These are phyloP conservation scores for Coleophoma cylindrospora DNA, from an alignment of 2,329 filamentous ascomycete genomes.

Conservation along the genomic window DNA sequence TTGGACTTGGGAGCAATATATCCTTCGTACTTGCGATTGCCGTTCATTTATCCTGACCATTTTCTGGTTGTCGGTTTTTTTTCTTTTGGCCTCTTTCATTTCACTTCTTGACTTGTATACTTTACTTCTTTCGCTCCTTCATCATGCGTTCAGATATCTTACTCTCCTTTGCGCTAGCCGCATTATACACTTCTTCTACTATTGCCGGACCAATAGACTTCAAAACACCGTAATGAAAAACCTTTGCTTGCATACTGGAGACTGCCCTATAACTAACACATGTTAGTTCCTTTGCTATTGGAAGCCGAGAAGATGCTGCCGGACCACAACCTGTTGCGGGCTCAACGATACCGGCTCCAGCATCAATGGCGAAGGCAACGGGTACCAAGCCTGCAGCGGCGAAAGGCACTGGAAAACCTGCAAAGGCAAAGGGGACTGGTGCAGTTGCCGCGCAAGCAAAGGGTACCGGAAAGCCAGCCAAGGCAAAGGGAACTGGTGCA, in stretches of 20 bases:
- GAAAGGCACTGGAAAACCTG: background rate
- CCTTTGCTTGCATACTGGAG: background rate
- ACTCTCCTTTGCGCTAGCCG: constrained; percentile 15
- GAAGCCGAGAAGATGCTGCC: background rate
- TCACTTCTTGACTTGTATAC: constrained; percentile 11
- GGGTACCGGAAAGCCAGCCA: background rate
- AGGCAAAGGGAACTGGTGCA: no score
- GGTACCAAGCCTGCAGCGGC: background rate
- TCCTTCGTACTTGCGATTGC: no score
- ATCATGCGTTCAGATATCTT: constrained; percentile 16
- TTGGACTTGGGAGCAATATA: no score
- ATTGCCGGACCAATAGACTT: constrained; percentile 12
- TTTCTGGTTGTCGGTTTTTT: background rate
- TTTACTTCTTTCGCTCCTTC: constrained; percentile 8
- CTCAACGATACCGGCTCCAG: background rate
- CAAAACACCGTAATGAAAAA: background rate
- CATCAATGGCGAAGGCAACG: background rate
- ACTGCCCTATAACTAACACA: background rate
- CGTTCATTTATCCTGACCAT: no score
- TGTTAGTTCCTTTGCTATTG: background rate
- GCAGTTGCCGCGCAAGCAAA: background rate
- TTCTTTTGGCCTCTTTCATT: constrained; percentile 3
- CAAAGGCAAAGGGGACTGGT: background rate
- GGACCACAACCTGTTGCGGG: background rate
- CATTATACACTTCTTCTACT: constrained; percentile 14